A percentile compares a stretch with the other conserved stretches of the same genome.
These are phyloP conservation scores for Penicillium digitatum DNA, from an alignment of 2,329 filamentous ascomycete species.

Conservation along the genomic window DNA sequence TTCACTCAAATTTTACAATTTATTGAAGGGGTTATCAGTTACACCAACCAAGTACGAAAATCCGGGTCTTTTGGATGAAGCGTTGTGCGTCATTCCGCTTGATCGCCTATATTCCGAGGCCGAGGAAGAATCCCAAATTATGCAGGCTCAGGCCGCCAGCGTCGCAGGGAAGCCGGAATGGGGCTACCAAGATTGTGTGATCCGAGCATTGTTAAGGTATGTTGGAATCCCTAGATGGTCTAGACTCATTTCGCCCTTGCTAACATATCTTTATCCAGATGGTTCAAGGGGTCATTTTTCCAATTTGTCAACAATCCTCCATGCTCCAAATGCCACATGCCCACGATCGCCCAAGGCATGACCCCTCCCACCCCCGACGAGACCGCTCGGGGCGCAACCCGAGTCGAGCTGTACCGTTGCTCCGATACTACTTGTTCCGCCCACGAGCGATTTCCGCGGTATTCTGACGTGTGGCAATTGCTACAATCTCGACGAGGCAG, in stretches of 20 bases:
- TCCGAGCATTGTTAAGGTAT: slow-evolving; percentile 78
- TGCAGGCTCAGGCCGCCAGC: slow-evolving; percentile 82
- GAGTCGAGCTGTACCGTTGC: slow-evolving; percentile 88
- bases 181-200: slow-evolving; percentile 97
- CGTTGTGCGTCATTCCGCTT: slow-evolving; percentile 77
- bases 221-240: slow-evolving; percentile 29
- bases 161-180: slow-evolving; percentile 82
- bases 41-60: slow-evolving; percentile 96
- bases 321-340: slow-evolving; percentile 75
- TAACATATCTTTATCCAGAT: slow-evolving; percentile 50
- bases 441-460: slow-evolving; percentile 87
- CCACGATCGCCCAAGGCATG: slow-evolving; percentile 78
- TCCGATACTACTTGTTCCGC: slow-evolving; percentile 69
- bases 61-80: slow-evolving; percentile 88
- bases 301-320: slow-evolving; percentile 94
- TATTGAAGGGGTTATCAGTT: slow-evolving; percentile 77
- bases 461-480: slow-evolving; percentile 90
- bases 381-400: slow-evolving; percentile 76
- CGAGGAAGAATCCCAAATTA: slow-evolving; percentile 85
- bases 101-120: slow-evolving; percentile 91
- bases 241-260: slow-evolving; percentile 11
- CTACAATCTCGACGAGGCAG: slow-evolving; percentile 81
- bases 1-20: slow-evolving; percentile 72
- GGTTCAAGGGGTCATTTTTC: slow-evolving; percentile 96
- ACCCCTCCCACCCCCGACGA: slow-evolving; percentile 84